Base-by-base conservation (phyloP, 768 basidiomycete genomes). In the Amanita rimosa region DNA sequence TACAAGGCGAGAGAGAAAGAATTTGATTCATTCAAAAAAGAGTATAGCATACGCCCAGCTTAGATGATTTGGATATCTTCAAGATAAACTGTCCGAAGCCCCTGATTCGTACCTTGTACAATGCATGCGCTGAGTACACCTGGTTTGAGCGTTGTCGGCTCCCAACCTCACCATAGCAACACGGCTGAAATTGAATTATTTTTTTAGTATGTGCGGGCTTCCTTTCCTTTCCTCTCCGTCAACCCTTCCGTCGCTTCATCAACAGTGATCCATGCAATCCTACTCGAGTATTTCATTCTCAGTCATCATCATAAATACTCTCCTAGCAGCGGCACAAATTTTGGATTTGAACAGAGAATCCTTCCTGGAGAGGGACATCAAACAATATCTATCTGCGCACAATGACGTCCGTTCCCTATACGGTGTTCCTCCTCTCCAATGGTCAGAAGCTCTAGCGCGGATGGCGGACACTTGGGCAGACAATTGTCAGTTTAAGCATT, bases 1-100 rank as follows among this genome's bases (percentile, higher is more conserved):
- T 94, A 97, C 72, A 91, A 89, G 67, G 68, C 74, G 45, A 93
- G 88, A 64, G 94, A 92, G 57, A 74, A 79, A 52, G 89, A 90
- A 51, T 83, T 91, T 53, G 84, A 89, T 57, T 64, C 67, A 22
- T 88, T 91, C 68, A 88, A 86, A 62, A 71, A 68, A 57, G 84
- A 90, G 48, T 81, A 87, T 61, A 79, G 78, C 53, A 84, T 89
- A 55, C 79, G 85, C 27, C 75, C 81, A 14, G 75, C 16, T 27
- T 45, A 49, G 40, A 41, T 27, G 13, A 38, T 26, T 6, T 26
- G 24, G 21, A 22, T 16, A 39, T 48, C 36, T n/a, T n/a, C n/a
- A n/a, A n/a, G 22, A 19, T 13, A 27, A 9, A 2, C 27, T 27
- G 22, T 33, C 13, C 17, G 16, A 19, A 16, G n/a, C 24, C 14